Evolutionary conservation across 305 asterid species (phyloP).

Genomic region (Rubia peregrina): DNA sequence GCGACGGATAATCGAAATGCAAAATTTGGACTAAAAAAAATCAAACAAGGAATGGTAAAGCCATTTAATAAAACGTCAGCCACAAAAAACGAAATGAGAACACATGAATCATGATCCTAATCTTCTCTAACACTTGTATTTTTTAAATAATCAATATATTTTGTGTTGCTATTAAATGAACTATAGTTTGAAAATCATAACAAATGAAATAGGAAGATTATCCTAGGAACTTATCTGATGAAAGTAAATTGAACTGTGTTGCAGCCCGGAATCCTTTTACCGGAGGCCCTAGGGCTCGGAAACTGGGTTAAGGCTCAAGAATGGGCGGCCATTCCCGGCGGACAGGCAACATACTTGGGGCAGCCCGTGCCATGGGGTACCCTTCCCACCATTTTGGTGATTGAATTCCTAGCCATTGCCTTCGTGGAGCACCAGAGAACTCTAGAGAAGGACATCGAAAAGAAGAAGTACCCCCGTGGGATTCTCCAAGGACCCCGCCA

Average conservation of each 20-base stretch:
- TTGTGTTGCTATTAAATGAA: too few relatives aligned
- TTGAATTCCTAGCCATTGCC: conserved; percentile 77
- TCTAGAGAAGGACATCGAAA: conserved; percentile 84
- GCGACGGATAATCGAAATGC: too few relatives aligned
- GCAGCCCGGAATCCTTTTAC: conserved; percentile 77
- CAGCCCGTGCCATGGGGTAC: conserved; percentile 98
- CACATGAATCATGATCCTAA: too few relatives aligned
- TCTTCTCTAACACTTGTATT: too few relatives aligned
- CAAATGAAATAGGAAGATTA: too few relatives aligned
- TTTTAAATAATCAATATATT: too few relatives aligned
- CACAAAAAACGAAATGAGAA: too few relatives aligned
- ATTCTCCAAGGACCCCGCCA: conserved; percentile 80
- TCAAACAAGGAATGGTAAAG: too few relatives aligned
- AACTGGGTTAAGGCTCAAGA: conserved; percentile 98
- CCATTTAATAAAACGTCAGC: too few relatives aligned
- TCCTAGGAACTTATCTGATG: not conserved
- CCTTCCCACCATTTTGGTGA: conserved; percentile 75
- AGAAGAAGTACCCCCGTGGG: conserved; percentile 95
- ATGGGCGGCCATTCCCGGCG: conserved; percentile 94
- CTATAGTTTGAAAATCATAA: too few relatives aligned
- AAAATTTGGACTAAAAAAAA: too few relatives aligned
- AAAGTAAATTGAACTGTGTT: not conserved
- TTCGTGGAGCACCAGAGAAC: conserved; percentile 94
- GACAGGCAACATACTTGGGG: conserved; percentile 90
- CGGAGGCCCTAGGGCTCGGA: conserved; percentile 90